A percentile compares a stretch with the other conserved stretches of the same genome.
Evolutionary conservation across 768 basidiomycete genomes (phyloP).

Genomic region (Russula abietina): DNA sequence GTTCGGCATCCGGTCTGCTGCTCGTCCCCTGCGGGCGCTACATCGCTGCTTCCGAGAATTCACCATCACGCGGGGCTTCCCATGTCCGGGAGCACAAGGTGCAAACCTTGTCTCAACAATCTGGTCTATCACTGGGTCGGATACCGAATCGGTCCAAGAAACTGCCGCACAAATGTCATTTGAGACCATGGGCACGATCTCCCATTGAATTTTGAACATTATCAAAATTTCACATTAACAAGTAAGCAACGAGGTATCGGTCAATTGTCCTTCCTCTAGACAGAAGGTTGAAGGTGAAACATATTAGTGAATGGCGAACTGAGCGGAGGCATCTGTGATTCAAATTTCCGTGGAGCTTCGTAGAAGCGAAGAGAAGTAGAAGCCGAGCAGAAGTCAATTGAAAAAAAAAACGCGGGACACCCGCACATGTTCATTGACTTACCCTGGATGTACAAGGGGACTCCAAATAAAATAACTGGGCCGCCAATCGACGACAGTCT

Average conservation of each 20-base stretch:
- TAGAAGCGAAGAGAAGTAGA: conserved; percentile 4
- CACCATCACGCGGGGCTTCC: neutral
- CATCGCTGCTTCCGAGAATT: neutral
- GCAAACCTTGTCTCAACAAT: neutral
- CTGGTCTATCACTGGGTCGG: neutral
- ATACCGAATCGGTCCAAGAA: neutral
- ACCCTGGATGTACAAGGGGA: conserved; percentile 1
- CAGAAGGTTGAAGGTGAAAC: neutral
- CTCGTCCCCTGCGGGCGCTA: neutral
- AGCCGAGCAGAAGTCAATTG: neutral
- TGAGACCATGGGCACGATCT: neutral
- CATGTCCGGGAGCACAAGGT: neutral
- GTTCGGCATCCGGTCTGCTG: neutral
- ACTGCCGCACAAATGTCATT: neutral
- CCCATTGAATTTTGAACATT: neutral
- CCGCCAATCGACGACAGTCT: conserved; percentile 6
- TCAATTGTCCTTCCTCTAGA: neutral
- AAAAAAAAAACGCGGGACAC: neutral
- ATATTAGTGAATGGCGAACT: neutral
- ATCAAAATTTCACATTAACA: neutral
- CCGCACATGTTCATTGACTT: neutral
- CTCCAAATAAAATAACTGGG: neutral
- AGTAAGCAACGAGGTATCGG: neutral
- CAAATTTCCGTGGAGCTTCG: neutral
- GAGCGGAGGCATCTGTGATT: neutral